A percentile compares a stretch with the other conserved stretches of the same genome.
phyloP scores from a whole-genome alignment of 208 protist genomes.

The Crithidia acanthocephali region DNA sequence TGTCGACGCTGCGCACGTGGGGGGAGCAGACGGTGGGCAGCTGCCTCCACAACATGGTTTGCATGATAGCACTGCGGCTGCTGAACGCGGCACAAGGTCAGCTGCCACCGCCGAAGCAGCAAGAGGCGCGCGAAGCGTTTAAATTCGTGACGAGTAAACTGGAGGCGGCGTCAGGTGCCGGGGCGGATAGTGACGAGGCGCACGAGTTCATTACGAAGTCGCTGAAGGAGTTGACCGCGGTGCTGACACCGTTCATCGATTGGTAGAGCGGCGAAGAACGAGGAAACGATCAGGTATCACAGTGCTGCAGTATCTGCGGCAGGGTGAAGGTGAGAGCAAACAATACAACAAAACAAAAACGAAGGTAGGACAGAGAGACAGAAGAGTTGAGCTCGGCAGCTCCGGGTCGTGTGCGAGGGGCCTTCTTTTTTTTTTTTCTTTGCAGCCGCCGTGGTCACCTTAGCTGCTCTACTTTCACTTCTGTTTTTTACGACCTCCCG shows the following conservation, averaged over 20 bases:
- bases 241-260: constrained; percentile 18
- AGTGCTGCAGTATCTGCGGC: neutral
- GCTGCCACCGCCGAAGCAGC: constrained; percentile 20
- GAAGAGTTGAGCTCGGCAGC: no score
- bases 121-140: constrained; percentile 25
- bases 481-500: neutral
- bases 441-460: no score
- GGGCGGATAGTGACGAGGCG: constrained; percentile 1
- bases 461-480: no score
- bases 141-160: constrained; percentile 6
- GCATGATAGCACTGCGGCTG: constrained; percentile 50
- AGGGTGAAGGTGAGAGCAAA: neutral
- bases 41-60: constrained; percentile 43
- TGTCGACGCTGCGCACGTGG: constrained; percentile 30
- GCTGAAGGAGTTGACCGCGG: neutral
- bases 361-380: no score
- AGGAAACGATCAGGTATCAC: neutral
- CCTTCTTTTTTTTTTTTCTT: no score
- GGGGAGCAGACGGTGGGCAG: constrained; percentile 23
- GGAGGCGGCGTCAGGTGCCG: neutral
- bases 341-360: no score
- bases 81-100: constrained; percentile 24
- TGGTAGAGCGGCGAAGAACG: constrained; percentile 14
- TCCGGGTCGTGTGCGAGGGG: no score
- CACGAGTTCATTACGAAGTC: neutral